A percentile compares a stretch with the other conserved stretches of the same genome.
phyloP scores from a whole-genome alignment of 257 asterid genomes.

The Cynanchum wilfordii region DNA sequence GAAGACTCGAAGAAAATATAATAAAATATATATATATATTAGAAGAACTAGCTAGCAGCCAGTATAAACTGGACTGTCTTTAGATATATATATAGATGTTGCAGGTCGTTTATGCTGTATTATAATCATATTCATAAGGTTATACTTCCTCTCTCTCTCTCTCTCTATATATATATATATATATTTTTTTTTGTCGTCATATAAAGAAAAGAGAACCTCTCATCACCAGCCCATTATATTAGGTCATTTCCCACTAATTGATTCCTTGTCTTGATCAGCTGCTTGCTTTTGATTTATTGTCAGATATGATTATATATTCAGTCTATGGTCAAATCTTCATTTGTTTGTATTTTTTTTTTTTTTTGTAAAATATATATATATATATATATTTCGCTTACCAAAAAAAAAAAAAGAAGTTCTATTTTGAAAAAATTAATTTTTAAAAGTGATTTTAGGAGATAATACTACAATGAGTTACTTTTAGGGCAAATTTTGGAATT shows the following conservation, averaged over 20 bases:
- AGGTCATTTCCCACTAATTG: conserved; percentile 16
- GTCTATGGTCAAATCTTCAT: neutral
- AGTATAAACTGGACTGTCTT: neutral
- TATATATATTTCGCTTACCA: too few relatives aligned
- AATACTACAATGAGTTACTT: too few relatives aligned
- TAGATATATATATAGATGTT: neutral
- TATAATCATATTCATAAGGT: neutral
- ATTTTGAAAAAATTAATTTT: too few relatives aligned
- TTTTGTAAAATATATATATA: too few relatives aligned
- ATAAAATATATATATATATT: neutral
- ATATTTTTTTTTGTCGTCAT: too few relatives aligned
- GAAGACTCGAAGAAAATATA: neutral
- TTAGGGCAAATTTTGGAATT: too few relatives aligned
- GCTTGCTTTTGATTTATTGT: conserved; percentile 11
- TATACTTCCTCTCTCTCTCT: neutral
- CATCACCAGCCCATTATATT: conserved; percentile 1
- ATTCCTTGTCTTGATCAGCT: conserved; percentile 11
- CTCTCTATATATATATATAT: too few relatives aligned
- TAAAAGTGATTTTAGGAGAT: too few relatives aligned
- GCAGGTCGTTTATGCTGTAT: neutral
- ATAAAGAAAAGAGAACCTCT: neutral
- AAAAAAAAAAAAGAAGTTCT: too few relatives aligned
- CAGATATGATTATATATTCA: conserved; percentile 6
- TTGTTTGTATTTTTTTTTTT: too few relatives aligned
- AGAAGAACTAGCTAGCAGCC: neutral